These are phyloP conservation scores for Suillus paluster DNA, from an alignment of 768 basidiomycete species.

Conservation along the genomic window DNA sequence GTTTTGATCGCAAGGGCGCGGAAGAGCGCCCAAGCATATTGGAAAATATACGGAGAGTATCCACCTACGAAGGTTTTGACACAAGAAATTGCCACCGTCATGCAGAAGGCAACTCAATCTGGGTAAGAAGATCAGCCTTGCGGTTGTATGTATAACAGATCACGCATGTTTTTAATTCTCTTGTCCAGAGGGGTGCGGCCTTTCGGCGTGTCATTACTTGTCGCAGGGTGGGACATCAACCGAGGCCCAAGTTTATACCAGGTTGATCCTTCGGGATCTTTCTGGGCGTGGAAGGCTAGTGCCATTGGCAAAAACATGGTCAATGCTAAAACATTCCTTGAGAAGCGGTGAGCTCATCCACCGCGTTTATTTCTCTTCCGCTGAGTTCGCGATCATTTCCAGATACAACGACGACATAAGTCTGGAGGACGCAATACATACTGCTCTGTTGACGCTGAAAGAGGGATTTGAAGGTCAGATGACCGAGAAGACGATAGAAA, in stretches of 20 bases:
- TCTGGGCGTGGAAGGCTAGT: constrained; percentile 99
- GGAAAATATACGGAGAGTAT: constrained; percentile 99
- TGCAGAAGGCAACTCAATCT: constrained; percentile 99
- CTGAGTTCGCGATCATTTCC: constrained; percentile 26
- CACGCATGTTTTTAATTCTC: constrained; percentile 38
- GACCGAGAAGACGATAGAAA: constrained; percentile 99
- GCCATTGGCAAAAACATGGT: constrained; percentile 99
- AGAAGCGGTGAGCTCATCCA: constrained; percentile 77
- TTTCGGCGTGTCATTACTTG: constrained; percentile 96
- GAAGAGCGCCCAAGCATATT: constrained; percentile 98
- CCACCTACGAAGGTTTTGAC: constrained; percentile 96
- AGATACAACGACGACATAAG: constrained; percentile 99
- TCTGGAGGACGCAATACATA: constrained; percentile 98
- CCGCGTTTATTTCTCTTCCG: constrained; percentile 23
- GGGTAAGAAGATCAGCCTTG: constrained; percentile 63
- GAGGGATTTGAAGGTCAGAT: constrained; percentile 99
- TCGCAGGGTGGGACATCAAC: constrained; percentile 94
- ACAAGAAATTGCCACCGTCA: constrained; percentile 95
- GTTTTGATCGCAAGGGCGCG: constrained; percentile 92
- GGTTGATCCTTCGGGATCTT: constrained; percentile 98
- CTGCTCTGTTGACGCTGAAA: constrained; percentile 95
- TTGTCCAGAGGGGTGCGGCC: constrained; percentile 88
- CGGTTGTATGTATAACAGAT: constrained; percentile 9
- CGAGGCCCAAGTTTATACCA: constrained; percentile 98
- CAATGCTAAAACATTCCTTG: constrained; percentile 98